phyloP scores from a whole-genome alignment of 805 yeast species.

The Schwanniomyces sp. region DNA sequence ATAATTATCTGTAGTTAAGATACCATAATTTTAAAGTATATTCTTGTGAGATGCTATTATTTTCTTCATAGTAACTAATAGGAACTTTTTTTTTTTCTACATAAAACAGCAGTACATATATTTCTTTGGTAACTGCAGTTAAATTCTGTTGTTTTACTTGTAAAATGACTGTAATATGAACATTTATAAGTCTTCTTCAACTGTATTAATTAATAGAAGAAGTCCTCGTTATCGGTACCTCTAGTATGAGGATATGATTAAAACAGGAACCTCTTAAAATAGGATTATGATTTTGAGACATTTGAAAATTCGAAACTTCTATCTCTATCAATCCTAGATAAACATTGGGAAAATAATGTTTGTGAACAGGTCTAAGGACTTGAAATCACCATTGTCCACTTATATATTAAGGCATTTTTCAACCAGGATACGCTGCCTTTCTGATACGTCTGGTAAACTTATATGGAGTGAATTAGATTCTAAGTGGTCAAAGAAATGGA shows the following conservation, averaged over 20 bases:
- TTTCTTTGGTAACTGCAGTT: too few species aligned
- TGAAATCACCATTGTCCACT: neutral
- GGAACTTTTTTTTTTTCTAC: too few species aligned
- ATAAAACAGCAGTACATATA: too few species aligned
- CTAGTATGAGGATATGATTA: neutral
- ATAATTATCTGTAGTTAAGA: too few species aligned
- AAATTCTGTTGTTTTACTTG: too few species aligned
- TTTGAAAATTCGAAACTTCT: neutral
- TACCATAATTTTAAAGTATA: too few species aligned
- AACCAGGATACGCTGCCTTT: neutral
- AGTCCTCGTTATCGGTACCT: too few species aligned
- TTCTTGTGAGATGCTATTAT: too few species aligned
- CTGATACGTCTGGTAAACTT: neutral
- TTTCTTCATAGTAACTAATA: too few species aligned
- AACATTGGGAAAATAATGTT: neutral
- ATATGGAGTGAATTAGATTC: conserved; percentile 37
- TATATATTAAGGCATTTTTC: neutral
- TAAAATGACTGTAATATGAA: too few species aligned
- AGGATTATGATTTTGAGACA: neutral
- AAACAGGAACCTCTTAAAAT: neutral
- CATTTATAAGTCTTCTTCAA: too few species aligned
- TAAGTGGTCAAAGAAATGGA: conserved; percentile 59
- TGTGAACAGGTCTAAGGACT: neutral
- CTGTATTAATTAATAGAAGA: too few species aligned
- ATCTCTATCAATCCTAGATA: neutral